Base-by-base conservation (phyloP, 495 filamentous ascomycete genomes). In the Xylaria grammica region DNA sequence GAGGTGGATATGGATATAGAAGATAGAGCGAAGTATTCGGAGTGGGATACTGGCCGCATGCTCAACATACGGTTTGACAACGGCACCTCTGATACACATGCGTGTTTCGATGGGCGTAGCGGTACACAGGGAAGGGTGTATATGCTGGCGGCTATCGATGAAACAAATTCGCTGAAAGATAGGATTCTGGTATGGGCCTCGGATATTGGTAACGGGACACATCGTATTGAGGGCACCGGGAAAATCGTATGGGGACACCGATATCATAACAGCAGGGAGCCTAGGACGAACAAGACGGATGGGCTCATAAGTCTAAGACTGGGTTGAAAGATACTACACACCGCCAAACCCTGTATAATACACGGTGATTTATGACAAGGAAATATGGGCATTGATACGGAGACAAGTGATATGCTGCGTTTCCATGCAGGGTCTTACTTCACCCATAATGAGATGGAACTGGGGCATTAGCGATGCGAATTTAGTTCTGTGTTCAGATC, bases 391-490 rank as follows among this genome's bases (percentile, higher is more conserved):
- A n/a, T n/a, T n/a, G n/a, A n/a, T n/a, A n/a, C n/a, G n/a, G n/a
- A n/a, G n/a, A n/a, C n/a, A n/a, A n/a, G n/a, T n/a, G n/a, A n/a
- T n/a, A n/a, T n/a, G n/a, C n/a, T n/a, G n/a, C n/a, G n/a, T n/a
- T n/a, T n/a, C n/a, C n/a, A n/a, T n/a, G n/a, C n/a, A n/a, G n/a
- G n/a, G n/a, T n/a, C n/a, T n/a, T n/a, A n/a, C n/a, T n/a, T n/a
- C n/a, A n/a, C n/a, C n/a, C n/a, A n/a, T n/a, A 75, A 79, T 48
- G 79, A 81, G 63, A 79, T 82, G 76, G 77, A 78, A 48, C 51
- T 80, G 1, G 73, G 69, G 13, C 68, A 69, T 10, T 80, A 77
- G 72, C 27, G 72, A 48, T 45, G 58, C 48, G 27, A 50, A n/a
- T 53, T 52, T 10, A n/a, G 22, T 22, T 48, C 22, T 32, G 26